Evolutionary conservation across 176 grass and related monocot genomes (phyloP).

Genomic region (Areca catechu): DNA sequence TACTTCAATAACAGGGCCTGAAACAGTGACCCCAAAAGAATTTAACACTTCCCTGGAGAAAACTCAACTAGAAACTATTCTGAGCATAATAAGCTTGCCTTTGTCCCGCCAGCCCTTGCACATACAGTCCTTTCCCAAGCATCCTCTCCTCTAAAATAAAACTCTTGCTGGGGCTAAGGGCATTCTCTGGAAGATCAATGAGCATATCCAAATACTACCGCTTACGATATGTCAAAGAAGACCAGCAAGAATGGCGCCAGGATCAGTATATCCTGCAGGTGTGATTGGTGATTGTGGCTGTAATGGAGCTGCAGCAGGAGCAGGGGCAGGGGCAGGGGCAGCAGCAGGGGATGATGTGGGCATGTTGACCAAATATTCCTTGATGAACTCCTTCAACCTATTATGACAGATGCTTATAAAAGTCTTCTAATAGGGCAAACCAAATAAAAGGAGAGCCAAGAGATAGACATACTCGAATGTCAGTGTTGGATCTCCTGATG

Average conservation of each 20-base stretch:
- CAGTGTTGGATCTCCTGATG: conserved; percentile 82
- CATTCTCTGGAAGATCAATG: conserved; percentile 29
- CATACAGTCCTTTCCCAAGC: conserved; percentile 17
- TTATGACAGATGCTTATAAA: conserved; percentile 9
- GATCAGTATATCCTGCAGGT: conserved; percentile 57
- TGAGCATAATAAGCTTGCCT: conserved; percentile 22
- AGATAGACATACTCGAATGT: conserved; percentile 69
- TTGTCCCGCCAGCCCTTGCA: conserved; percentile 42
- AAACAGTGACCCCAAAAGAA: conserved; percentile 51
- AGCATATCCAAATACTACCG: conserved; percentile 28
- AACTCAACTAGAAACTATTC: conserved; percentile 26
- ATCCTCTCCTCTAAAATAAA: conserved; percentile 27
- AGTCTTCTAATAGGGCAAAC: background rate
- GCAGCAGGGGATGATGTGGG: conserved; percentile 21
- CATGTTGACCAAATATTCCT: conserved; percentile 75
- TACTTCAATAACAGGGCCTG: conserved; percentile 30
- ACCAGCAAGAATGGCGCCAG: conserved; percentile 82
- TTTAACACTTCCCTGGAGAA: conserved; percentile 22
- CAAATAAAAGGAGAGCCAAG: background rate
- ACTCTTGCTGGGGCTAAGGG: conserved; percentile 29
- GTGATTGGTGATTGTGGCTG: conserved; percentile 44
- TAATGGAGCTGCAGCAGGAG: conserved; percentile 14
- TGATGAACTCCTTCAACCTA: conserved; percentile 94
- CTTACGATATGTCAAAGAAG: conserved; percentile 47
- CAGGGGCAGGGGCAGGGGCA: too few species aligned